These are phyloP conservation scores for Stagonosporopsis vannaccii DNA, from an alignment of 2,329 filamentous ascomycete genomes.

Conservation along the genomic window DNA sequence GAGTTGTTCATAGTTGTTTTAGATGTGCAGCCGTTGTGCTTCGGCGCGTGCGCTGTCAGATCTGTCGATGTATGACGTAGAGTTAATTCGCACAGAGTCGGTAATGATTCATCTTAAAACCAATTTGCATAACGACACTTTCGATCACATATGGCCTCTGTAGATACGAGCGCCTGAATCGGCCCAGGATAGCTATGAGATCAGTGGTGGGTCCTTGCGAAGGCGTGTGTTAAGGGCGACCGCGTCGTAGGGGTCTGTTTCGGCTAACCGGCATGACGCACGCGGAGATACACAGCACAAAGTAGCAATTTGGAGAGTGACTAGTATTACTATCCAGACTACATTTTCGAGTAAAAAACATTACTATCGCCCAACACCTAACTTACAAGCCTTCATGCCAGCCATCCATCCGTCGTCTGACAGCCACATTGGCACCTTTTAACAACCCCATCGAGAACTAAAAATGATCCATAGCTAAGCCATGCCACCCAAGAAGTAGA, in stretches of 20 bases:
- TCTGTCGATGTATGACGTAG: constrained; percentile 5
- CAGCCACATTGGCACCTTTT: not conserved
- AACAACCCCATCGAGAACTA: constrained; percentile 11
- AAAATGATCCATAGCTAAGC: constrained; percentile 13
- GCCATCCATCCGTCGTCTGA: not conserved
- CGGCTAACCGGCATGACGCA: constrained; percentile 4
- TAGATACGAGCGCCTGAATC: not conserved
- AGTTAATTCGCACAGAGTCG: not conserved
- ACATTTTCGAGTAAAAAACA: constrained; percentile 10
- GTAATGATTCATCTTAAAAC: constrained; percentile 1
- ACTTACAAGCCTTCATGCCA: constrained; percentile 12
- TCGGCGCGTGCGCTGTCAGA: not conserved
- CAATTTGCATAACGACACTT: too few species aligned
- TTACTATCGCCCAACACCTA: constrained; percentile 7
- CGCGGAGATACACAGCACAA: not conserved
- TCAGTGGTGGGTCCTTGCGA: not conserved
- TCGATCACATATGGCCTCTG: not conserved
- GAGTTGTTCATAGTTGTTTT: not conserved
- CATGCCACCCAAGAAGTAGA: constrained; percentile 15
- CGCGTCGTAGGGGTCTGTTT: not conserved
- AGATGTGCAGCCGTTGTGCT: not conserved
- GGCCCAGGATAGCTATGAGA: constrained; percentile 1
- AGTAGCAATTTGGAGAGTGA: not conserved
- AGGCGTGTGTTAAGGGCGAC: not conserved
- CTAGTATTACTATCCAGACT: constrained; percentile 11